Conservation (phyloP, 345 rosid genomes). For the Citropsis articulata region DNA sequence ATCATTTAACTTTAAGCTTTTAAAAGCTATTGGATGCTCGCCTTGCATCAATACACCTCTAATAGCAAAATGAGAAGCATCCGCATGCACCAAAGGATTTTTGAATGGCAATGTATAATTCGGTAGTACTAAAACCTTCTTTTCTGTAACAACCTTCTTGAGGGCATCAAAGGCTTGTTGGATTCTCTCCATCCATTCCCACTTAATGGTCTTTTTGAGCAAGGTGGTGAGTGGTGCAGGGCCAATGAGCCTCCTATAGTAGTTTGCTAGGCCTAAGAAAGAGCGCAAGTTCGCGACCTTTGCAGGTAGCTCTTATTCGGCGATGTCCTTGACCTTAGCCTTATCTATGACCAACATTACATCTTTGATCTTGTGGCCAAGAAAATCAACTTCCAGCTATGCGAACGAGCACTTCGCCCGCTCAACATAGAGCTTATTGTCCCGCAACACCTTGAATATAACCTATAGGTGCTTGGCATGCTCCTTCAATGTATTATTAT, state of each 20-base stretch:
- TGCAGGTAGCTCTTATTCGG: background rate
- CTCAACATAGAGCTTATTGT: background rate
- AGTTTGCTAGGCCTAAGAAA: background rate
- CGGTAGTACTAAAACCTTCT: background rate
- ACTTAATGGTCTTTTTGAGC: background rate
- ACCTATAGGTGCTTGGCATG: background rate
- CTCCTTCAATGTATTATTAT: background rate
- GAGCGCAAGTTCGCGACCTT: background rate
- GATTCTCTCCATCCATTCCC: background rate
- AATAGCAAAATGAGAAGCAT: background rate
- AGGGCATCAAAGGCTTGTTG: background rate
- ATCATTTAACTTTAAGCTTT: background rate
- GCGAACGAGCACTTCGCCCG: background rate
- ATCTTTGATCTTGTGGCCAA: background rate
- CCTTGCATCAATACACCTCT: background rate
- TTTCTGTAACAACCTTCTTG: background rate
- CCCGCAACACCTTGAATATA: background rate
- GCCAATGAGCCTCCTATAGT: background rate
- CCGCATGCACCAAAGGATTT: accelerated
- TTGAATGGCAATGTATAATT: background rate
- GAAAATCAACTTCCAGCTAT: background rate
- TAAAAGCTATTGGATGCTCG: accelerated
- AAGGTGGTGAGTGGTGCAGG: background rate
- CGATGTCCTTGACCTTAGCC: background rate
- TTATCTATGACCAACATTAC: background rate